Conservation (phyloP, 805 yeast genomes). For the Hanseniaspora singularis region DNA sequence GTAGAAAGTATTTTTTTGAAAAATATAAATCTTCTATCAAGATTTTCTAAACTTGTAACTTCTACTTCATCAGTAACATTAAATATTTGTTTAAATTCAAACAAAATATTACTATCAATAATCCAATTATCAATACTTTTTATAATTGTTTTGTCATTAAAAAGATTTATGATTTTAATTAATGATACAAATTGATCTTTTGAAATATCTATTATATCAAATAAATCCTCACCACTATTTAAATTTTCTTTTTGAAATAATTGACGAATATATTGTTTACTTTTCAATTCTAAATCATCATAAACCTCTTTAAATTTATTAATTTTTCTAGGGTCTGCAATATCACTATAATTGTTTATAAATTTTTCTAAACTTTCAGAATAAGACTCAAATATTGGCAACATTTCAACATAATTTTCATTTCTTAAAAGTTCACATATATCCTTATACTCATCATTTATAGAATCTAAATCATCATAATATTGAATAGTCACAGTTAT, state of each 20-base stretch:
- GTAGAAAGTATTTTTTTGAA: slow-evolving; percentile 57
- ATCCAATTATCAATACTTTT: slow-evolving; percentile 61
- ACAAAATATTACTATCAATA: slow-evolving; percentile 45
- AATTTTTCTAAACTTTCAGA: not conserved
- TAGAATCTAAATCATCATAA: slow-evolving; percentile 75
- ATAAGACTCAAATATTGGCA: not conserved
- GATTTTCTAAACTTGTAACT: slow-evolving; percentile 87
- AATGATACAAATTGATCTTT: slow-evolving; percentile 1
- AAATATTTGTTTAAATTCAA: slow-evolving; percentile 67
- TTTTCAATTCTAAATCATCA: slow-evolving; percentile 22
- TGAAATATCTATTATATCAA: slow-evolving; percentile 23
- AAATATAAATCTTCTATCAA: slow-evolving; percentile 68
- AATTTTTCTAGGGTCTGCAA: slow-evolving; percentile 43
- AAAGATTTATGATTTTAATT: not conserved
- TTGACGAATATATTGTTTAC: slow-evolving; percentile 19
- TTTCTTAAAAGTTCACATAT: slow-evolving; percentile 19
- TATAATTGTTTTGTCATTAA: slow-evolving; percentile 36
- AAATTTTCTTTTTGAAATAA: slow-evolving; percentile 18
- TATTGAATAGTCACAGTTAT: slow-evolving; percentile 76
- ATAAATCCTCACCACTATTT: slow-evolving; percentile 19
- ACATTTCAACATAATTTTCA: slow-evolving; percentile 3
- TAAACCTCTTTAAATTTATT: slow-evolving; percentile 24
- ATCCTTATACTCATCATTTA: slow-evolving; percentile 36
- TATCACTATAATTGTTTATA: slow-evolving; percentile 60
- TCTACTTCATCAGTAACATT: slow-evolving; percentile 54